These are phyloP conservation scores for Fusarium sterilihyphosum DNA, from an alignment of 2,329 filamentous ascomycete species.

Conservation along the genomic window DNA sequence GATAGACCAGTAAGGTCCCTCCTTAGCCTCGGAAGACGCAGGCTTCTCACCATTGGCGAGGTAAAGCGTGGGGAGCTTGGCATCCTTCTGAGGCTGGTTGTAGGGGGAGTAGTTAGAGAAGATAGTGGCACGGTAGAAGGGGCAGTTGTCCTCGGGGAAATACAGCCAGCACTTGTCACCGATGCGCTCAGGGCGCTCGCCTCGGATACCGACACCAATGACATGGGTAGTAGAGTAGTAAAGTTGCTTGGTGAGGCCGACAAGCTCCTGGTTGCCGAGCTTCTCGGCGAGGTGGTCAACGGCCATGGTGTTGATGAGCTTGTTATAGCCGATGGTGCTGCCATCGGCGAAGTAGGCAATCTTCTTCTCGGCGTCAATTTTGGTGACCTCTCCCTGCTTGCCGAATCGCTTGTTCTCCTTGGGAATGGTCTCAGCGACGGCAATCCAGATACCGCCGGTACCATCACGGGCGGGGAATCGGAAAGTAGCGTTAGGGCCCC, in stretches of 20 bases:
- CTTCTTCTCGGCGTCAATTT: constrained; percentile 88
- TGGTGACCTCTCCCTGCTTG: constrained; percentile 82
- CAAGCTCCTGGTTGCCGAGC: constrained; percentile 88
- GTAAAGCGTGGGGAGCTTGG: constrained; percentile 87
- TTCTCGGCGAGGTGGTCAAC: constrained; percentile 87
- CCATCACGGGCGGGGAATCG: constrained; percentile 95
- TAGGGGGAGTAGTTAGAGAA: constrained; percentile 99
- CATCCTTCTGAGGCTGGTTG: constrained; percentile 88
- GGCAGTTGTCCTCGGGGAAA: constrained; percentile 98
- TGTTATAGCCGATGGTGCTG: constrained; percentile 88
- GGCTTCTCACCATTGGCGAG: constrained; percentile 88
- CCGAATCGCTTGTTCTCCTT: constrained; percentile 93
- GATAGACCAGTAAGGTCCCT: constrained; percentile 99
- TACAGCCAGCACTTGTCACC: constrained; percentile 99
- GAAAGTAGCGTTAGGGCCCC: constrained; percentile 99
- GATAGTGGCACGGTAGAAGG: constrained; percentile 99
- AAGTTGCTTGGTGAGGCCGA: constrained; percentile 85
- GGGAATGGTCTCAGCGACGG: constrained; percentile 91
- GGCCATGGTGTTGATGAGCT: constrained; percentile 95
- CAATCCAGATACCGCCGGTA: constrained; percentile 99
- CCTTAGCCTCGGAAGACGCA: constrained; percentile 74
- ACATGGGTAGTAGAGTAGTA: constrained; percentile 99
- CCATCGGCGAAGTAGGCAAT: constrained; percentile 84
- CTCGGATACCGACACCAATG: constrained; percentile 93
- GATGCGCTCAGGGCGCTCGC: constrained; percentile 90